phyloP scores from a whole-genome alignment of 176 grass and related monocot genomes.

The Triticum timopheevii region DNA sequence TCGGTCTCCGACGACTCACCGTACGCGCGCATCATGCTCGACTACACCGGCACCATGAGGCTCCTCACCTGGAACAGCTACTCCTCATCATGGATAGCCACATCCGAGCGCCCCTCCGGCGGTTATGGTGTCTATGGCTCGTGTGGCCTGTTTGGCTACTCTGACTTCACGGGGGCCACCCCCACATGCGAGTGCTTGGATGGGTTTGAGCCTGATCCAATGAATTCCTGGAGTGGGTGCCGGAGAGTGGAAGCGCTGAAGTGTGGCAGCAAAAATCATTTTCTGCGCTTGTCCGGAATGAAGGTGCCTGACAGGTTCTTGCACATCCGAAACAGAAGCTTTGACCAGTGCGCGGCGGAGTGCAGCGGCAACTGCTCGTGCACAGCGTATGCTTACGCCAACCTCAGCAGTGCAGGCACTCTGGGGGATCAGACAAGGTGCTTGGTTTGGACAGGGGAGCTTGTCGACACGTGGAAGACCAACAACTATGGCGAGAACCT shows the following conservation, averaged over 20 bases:
- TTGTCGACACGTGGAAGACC: constrained; percentile 36
- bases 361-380: constrained; percentile 61
- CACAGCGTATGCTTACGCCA: constrained; percentile 47
- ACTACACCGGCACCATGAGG: constrained; percentile 17
- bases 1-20: constrained; percentile 27
- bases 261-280: not conserved
- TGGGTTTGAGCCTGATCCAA: constrained; percentile 44
- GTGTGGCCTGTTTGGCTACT: constrained; percentile 8
- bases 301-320: constrained; percentile 27
- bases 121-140: constrained; percentile 28
- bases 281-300: not conserved
- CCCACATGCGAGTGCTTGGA: constrained; percentile 42
- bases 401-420: not conserved
- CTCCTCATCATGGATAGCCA: not conserved
- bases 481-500: constrained; percentile 38
- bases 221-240: constrained; percentile 32
- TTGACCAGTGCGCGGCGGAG: constrained; percentile 23
- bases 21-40: not conserved
- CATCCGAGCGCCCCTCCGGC: not conserved
- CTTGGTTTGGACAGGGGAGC: constrained; percentile 54
- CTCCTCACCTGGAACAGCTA: constrained; percentile 14
- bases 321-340: constrained; percentile 28
- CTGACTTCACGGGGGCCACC: not conserved
- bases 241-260: constrained; percentile 6
- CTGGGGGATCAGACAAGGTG: constrained; percentile 34